These are phyloP conservation scores for Fusarium nurragi DNA, from an alignment of 2,329 filamentous ascomycete species.

Conservation along the genomic window DNA sequence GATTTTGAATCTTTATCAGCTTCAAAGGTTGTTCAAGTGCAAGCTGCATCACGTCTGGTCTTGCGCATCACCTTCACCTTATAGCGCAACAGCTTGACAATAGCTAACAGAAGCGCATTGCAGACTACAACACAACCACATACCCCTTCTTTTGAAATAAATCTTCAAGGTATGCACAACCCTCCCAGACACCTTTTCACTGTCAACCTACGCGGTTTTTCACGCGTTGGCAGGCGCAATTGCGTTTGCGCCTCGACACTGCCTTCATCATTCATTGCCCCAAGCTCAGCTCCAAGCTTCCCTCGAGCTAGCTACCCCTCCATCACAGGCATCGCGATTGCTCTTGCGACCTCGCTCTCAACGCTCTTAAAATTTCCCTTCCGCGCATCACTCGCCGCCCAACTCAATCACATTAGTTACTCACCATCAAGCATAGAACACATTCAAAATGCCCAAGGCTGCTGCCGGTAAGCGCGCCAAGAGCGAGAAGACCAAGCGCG, in stretches of 20 bases:
- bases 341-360: background rate
- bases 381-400: background rate
- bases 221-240: conserved; percentile 41
- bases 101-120: conserved; percentile 45
- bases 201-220: conserved; percentile 24
- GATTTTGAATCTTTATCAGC: conserved; percentile 31
- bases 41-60: conserved; percentile 25
- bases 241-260: conserved; percentile 44
- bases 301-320: conserved; percentile 44
- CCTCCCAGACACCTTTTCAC: conserved; percentile 22
- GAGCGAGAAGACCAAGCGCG: conserved; percentile 62
- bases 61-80: conserved; percentile 31
- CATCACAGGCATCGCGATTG: conserved; percentile 11
- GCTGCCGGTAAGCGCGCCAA: conserved; percentile 62
- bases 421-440: conserved; percentile 46
- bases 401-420: background rate
- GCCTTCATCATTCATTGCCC: conserved; percentile 7
- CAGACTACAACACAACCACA: conserved; percentile 43
- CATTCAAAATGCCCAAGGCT: conserved; percentile 67
- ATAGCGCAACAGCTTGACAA: conserved; percentile 26
- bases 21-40: conserved; percentile 37
- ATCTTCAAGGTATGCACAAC: conserved; percentile 38
- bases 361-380: background rate
- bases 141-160: conserved; percentile 20
- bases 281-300: conserved; percentile 29